phyloP scores from a whole-genome alignment of 257 asterid genomes.

The Solanum tacnaense region DNA sequence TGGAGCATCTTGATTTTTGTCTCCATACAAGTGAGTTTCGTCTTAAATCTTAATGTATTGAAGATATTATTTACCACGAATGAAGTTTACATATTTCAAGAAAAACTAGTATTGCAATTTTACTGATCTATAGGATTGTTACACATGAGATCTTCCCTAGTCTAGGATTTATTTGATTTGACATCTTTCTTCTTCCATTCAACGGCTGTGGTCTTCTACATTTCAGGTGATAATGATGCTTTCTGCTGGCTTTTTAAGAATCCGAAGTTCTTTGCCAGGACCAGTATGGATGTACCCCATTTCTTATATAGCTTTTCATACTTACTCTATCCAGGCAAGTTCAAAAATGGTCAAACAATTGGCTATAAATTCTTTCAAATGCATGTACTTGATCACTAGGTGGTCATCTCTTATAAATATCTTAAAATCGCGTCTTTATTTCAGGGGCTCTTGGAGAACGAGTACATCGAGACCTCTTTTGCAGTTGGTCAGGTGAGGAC shows the following conservation, averaged over 20 bases:
- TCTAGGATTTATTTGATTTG: not conserved
- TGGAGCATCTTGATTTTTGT: slow-evolving; percentile 62
- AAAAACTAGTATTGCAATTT: not conserved
- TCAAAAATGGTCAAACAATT: not conserved
- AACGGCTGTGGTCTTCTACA: not conserved
- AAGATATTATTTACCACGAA: not conserved
- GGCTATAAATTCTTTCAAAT: not conserved
- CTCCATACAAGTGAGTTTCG: slow-evolving; percentile 59
- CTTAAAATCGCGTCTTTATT: not conserved
- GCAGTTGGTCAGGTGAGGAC: slow-evolving; percentile 88
- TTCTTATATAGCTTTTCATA: slow-evolving; percentile 80
- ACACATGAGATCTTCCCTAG: not conserved
- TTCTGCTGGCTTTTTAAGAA: slow-evolving; percentile 89
- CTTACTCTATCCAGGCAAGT: slow-evolving; percentile 89
- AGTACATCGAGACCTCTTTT: slow-evolving; percentile 60
- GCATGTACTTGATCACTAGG: not conserved
- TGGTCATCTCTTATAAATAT: not conserved
- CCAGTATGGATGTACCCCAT: slow-evolving; percentile 91
- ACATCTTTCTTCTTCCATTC: not conserved
- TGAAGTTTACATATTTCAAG: not conserved
- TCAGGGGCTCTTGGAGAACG: slow-evolving; percentile 96
- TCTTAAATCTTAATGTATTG: not conserved
- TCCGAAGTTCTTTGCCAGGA: slow-evolving; percentile 66
- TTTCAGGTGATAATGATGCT: slow-evolving; percentile 85
- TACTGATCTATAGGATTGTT: not conserved